Percentiles rank a stretch among this genome's conserved stretches.
These are phyloP conservation scores for Russula compacta DNA, from an alignment of 768 basidiomycete species.

Conservation along the genomic window DNA sequence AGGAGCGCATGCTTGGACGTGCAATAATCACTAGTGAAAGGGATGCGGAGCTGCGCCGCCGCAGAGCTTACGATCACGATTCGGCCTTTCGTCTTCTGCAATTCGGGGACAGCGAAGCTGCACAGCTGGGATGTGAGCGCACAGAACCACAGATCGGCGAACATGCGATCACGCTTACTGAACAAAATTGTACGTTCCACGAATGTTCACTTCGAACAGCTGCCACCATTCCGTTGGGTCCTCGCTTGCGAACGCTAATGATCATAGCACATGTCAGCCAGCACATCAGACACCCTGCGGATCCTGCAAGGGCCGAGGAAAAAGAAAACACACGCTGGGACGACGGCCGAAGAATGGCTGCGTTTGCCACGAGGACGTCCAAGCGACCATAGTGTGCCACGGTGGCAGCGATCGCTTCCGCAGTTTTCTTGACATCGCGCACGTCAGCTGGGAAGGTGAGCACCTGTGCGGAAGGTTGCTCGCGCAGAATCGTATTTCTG, in stretches of 20 bases:
- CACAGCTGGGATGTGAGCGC: not conserved
- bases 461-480: not conserved
- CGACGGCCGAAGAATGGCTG: not conserved
- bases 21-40: not conserved
- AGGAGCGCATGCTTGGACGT: not conserved
- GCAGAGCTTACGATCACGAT: too few species aligned
- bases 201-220: constrained; percentile 1
- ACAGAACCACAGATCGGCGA: not conserved
- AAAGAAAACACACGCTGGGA: not conserved
- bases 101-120: not conserved
- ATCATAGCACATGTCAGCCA: not conserved
- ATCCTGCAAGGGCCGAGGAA: not conserved
- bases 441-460: constrained; percentile 5
- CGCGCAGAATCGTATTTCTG: not conserved
- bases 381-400: constrained; percentile 1
- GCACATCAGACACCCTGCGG: not conserved
- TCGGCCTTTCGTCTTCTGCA: not conserved
- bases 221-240: constrained; percentile 5
- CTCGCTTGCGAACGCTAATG: not conserved
- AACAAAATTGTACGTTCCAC: not conserved
- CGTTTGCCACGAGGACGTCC: constrained; percentile 11
- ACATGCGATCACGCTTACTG: not conserved
- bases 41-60: too few species aligned
- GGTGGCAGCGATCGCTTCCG: not conserved
- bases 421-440: not conserved